phyloP scores from a whole-genome alignment of 1,284 basidiomycete genomes.

The Leccinum pachyderme region DNA sequence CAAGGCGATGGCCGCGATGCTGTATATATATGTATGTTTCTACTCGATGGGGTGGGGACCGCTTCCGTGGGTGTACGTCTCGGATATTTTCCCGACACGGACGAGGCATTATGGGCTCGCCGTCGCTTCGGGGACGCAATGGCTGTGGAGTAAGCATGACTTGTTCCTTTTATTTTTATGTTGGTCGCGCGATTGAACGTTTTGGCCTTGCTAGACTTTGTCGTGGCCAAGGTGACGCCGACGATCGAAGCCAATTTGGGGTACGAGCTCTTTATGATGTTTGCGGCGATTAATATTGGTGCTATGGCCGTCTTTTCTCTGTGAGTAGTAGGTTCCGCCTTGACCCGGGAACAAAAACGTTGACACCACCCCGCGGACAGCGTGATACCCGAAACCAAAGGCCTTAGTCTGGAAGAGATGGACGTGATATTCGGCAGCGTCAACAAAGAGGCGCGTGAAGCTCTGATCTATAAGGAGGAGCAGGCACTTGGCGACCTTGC shows the following conservation, averaged over 20 bases:
- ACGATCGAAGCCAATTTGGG: slow-evolving; percentile 58
- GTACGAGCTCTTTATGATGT: slow-evolving; percentile 71
- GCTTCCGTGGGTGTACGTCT: slow-evolving; percentile 69
- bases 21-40: slow-evolving; percentile 76
- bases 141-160: slow-evolving; percentile 67
- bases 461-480: slow-evolving; percentile 50
- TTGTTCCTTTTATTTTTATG: neutral
- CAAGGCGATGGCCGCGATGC: slow-evolving; percentile 71
- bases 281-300: slow-evolving; percentile 60
- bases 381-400: slow-evolving; percentile 74
- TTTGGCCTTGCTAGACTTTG: slow-evolving; percentile 52
- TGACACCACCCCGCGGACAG: slow-evolving; percentile 40
- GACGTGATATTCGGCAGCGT: slow-evolving; percentile 77
- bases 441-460: slow-evolving; percentile 53
- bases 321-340: slow-evolving; percentile 24
- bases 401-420: slow-evolving; percentile 74
- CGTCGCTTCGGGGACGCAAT: slow-evolving; percentile 69
- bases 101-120: slow-evolving; percentile 78
- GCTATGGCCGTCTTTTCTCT: slow-evolving; percentile 48
- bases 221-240: slow-evolving; percentile 70
- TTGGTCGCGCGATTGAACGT: neutral
- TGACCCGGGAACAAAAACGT: neutral
- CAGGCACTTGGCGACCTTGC: slow-evolving; percentile 24
- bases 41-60: slow-evolving; percentile 70
- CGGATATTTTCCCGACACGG: slow-evolving; percentile 82